Evolutionary conservation across 257 asterid genomes (phyloP), one percentile per base, ranked within the genome.

Genomic region (Perilla frutescens): DNA sequence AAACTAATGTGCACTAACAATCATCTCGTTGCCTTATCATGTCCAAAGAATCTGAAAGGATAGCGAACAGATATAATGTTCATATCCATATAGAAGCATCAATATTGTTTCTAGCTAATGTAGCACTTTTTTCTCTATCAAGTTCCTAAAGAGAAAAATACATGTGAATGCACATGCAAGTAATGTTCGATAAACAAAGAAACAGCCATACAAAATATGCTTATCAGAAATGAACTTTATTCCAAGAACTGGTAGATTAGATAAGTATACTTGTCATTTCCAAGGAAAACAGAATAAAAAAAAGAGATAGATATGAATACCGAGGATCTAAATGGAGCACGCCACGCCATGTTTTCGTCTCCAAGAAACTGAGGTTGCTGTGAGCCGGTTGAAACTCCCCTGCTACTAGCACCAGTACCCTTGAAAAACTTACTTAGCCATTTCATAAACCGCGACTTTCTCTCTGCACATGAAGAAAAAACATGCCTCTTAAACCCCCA

Each of bases 401-500:
- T 81, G 70, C 76, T 76, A 39, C 76, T 73, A 48, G 86, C 74
- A 74, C 92, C 88, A 20, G 26, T 20, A 57, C 91, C 80, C 83
- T 83, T 90, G 87, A 91, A 95, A 61, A 95, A 57, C 89, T 83
- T 91, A 69, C 91, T 79, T 70, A 95, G 66, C 99, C 97, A 92
- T 82, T 90, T 92, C 98, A 89, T 89, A 74, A 90, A 84, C 62
- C 96, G 66, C 8, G 98, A 86, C 62, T 92, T 95, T 72, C 96
- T 91, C 88, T 95, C 97, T 86, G 96, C 80, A 77, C 83, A 37
- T 32, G 89, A 84, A 83, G 90, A 86, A 83, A 80, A 84, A 88
- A 79, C 79, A 45, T 84, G 84, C 71, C 97, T 92, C 83, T 88
- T 84, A 80, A 78, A 73, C 75, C 84, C 81, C 81, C 54, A 13